phyloP scores from a whole-genome alignment of 2,329 filamentous ascomycete genomes.

The Colletotrichum sp. region DNA sequence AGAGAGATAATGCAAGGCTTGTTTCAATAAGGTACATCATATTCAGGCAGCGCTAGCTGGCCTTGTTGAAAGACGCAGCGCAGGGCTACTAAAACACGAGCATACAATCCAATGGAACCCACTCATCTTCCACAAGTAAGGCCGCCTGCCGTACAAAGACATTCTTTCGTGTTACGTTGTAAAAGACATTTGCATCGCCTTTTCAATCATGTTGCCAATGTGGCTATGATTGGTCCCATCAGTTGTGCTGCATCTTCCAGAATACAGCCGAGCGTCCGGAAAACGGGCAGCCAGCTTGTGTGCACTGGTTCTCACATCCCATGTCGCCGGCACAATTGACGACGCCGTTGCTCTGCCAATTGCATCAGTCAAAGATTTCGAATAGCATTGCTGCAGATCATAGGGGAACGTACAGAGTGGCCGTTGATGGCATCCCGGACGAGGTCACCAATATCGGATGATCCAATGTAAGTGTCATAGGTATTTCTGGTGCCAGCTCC shows the following conservation, averaged over 20 bases:
- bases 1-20: not conserved
- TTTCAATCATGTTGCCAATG: not conserved
- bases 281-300: not conserved
- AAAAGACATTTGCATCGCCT: not conserved
- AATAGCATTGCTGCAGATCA: not conserved
- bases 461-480: not conserved
- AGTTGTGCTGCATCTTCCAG: not conserved
- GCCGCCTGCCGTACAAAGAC: not conserved
- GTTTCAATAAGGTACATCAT: not conserved
- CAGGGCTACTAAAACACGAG: not conserved
- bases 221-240: not conserved
- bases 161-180: not conserved
- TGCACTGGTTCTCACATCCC: not conserved
- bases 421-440: not conserved
- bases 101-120: not conserved
- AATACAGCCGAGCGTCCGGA: not conserved
- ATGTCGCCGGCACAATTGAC: not conserved
- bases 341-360: not conserved
- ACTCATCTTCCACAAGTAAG: not conserved
- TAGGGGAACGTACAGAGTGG: not conserved
- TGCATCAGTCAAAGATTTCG: not conserved
- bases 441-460: not conserved
- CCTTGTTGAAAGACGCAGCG: not conserved
- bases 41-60: not conserved
- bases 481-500: not conserved